Conservation (phyloP, 2,329 filamentous ascomycete genomes). For the Torrubiellomyces zombiae region DNA sequence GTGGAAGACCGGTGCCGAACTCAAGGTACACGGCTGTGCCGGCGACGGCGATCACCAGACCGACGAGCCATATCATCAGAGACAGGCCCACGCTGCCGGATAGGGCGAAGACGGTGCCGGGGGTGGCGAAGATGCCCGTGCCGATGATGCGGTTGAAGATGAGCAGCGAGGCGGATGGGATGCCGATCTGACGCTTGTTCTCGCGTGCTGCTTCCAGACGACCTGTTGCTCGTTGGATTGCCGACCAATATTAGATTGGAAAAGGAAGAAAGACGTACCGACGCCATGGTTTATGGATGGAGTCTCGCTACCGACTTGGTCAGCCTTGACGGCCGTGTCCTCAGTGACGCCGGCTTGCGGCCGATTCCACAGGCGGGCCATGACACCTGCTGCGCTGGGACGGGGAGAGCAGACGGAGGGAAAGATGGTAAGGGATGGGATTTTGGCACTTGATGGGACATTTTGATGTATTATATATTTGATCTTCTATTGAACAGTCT, state of each 20-base stretch:
- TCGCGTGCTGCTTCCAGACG: constrained; percentile 24
- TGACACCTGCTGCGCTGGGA: too few species aligned
- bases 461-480: too few species aligned
- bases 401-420: too few species aligned
- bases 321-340: constrained; percentile 4
- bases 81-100: constrained; percentile 45
- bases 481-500: too few species aligned
- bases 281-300: constrained; percentile 2
- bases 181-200: constrained; percentile 36
- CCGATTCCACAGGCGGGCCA: too few species aligned
- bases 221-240: constrained; percentile 6
- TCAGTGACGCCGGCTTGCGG: too few species aligned
- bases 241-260: too few species aligned
- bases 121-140: constrained; percentile 50
- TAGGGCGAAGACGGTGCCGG: constrained; percentile 36
- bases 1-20: constrained; percentile 47
- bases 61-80: constrained; percentile 45
- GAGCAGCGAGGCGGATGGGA: constrained; percentile 37
- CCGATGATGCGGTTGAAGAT: constrained; percentile 52
- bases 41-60: constrained; percentile 42
- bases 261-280: constrained; percentile 3
- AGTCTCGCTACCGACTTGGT: constrained; percentile 3
- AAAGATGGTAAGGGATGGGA: too few species aligned
- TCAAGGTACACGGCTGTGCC: constrained; percentile 51
- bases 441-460: too few species aligned